Conservation (phyloP, 2,329 filamentous ascomycete genomes). For the Hypoxylon sp. region DNA sequence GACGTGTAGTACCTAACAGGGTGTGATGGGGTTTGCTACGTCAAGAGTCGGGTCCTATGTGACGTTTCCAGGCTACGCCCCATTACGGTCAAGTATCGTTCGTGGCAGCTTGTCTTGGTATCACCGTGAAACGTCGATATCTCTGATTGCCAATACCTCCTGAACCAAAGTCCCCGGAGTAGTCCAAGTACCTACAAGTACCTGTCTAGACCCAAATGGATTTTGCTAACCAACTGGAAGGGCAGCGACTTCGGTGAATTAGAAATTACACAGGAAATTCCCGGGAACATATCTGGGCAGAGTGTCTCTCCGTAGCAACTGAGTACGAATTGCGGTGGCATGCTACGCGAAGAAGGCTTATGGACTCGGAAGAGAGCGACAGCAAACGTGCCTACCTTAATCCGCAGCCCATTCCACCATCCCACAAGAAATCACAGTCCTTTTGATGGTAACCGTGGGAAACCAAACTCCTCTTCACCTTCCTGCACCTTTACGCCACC, state of each 20-base stretch:
- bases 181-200: neutral
- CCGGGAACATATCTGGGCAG: neutral
- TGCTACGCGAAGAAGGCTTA: neutral
- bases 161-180: neutral
- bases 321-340: neutral
- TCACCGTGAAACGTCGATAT: neutral
- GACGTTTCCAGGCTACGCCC: neutral
- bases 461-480: neutral
- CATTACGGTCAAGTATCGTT: neutral
- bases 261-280: neutral
- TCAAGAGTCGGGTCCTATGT: neutral
- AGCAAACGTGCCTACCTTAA: neutral
- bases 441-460: neutral
- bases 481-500: neutral
- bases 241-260: too few species aligned
- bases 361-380: neutral
- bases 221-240: too few species aligned
- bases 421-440: neutral
- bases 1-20: neutral
- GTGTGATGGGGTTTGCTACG: neutral
- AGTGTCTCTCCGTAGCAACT: neutral
- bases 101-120: neutral
- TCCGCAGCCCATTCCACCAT: neutral
- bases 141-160: neutral
- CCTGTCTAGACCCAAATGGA: neutral